These are phyloP conservation scores for Juncus inflexus DNA, from an alignment of 176 grass and related monocot species.

Conservation along the genomic window DNA sequence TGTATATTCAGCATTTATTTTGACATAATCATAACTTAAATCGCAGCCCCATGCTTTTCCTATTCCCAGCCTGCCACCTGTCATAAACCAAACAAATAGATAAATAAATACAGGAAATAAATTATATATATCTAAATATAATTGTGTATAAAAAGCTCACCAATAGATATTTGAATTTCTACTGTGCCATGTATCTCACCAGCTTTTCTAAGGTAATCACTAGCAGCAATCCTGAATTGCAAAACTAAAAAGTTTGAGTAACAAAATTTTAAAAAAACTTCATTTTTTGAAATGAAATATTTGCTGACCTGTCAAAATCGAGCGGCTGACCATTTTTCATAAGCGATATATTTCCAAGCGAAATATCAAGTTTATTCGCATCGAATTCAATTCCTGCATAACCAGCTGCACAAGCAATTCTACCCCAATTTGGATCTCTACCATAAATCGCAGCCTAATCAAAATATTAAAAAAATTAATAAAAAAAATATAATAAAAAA, in stretches of 20 bases:
- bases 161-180: slow-evolving; percentile 74
- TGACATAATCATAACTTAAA: slow-evolving; percentile 94
- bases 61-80: slow-evolving; percentile 56
- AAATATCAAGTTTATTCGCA: slow-evolving; percentile 68
- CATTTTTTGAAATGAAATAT: slow-evolving; percentile 8
- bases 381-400: slow-evolving; percentile 79
- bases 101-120: slow-evolving; percentile 13
- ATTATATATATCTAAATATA: slow-evolving; percentile 7
- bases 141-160: slow-evolving; percentile 42
- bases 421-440: slow-evolving; percentile 97
- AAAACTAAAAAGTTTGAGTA: slow-evolving; percentile 5
- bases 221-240: slow-evolving; percentile 50
- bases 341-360: slow-evolving; percentile 69
- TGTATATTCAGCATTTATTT: slow-evolving; percentile 98
- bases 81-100: slow-evolving; percentile 16
- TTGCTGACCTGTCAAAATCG: slow-evolving; percentile 80
- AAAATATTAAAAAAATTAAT: slow-evolving; percentile 15
- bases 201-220: slow-evolving; percentile 77
- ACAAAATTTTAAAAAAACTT: not conserved
- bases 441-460: slow-evolving; percentile 84
- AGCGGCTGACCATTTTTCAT: slow-evolving; percentile 94
- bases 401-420: slow-evolving; percentile 90
- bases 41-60: slow-evolving; percentile 97
- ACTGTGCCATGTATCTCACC: slow-evolving; percentile 83
- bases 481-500: slow-evolving; percentile 3